phyloP scores from a whole-genome alignment of 805 yeast species.

The Yamadazyma takamatsuzukensis region DNA sequence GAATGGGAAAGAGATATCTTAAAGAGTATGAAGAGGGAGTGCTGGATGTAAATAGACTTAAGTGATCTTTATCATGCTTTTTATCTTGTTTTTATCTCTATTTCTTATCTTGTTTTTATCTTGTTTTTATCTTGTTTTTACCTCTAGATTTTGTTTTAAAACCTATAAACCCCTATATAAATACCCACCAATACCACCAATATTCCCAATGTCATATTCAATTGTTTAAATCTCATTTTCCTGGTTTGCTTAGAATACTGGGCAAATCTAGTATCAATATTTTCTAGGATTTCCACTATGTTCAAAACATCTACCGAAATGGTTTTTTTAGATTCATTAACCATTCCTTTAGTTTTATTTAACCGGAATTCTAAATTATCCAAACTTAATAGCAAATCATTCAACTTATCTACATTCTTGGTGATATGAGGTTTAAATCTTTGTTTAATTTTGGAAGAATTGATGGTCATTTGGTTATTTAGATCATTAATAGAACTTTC shows the following conservation, averaged over 20 bases:
- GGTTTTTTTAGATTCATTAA: slow-evolving; percentile 22
- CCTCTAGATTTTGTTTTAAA: too few species aligned
- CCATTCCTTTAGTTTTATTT: slow-evolving; percentile 17
- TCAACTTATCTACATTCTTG: slow-evolving; percentile 23
- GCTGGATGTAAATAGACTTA: too few species aligned
- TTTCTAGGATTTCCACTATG: slow-evolving; percentile 30
- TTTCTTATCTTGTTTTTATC: background rate
- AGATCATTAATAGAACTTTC: slow-evolving; percentile 16
- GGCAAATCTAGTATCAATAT: slow-evolving; percentile 23
- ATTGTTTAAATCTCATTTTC: slow-evolving; percentile 26
- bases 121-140: too few species aligned
- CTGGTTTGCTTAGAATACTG: slow-evolving; percentile 23
- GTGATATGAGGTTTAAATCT: slow-evolving; percentile 24
- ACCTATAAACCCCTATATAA: slow-evolving; percentile 5
- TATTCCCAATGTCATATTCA: slow-evolving; percentile 14
- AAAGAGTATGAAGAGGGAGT: too few species aligned
- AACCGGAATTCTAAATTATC: slow-evolving; percentile 24
- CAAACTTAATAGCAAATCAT: slow-evolving; percentile 23
- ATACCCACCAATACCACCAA: slow-evolving; percentile 9
- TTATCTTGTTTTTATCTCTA: background rate
- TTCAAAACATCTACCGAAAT: slow-evolving; percentile 23
- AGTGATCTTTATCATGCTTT: background rate
- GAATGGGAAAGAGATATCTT: too few species aligned
- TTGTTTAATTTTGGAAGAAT: slow-evolving; percentile 15
- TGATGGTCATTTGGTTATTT: slow-evolving; percentile 15